A percentile compares a stretch with the other conserved stretches of the same genome.
These are phyloP conservation scores for Lignosus rhinocerotis DNA, from an alignment of 1,284 basidiomycete species.

Conservation along the genomic window DNA sequence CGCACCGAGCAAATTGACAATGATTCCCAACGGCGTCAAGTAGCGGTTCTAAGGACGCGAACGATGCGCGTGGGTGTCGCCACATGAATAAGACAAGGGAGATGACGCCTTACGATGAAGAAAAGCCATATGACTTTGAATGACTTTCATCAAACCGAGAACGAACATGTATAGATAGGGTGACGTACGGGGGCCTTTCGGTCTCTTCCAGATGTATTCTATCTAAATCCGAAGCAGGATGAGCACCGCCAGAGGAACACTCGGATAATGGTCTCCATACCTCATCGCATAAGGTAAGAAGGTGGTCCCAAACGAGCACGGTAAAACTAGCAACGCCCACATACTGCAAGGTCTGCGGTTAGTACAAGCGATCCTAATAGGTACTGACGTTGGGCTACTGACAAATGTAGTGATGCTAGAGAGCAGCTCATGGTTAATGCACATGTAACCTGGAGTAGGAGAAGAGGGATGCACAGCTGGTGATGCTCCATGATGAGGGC, in stretches of 20 bases:
- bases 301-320: constrained; percentile 49
- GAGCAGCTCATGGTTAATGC: no score
- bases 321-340: constrained; percentile 50
- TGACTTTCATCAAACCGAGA: no score
- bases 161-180: neutral
- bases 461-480: no score
- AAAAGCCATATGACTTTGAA: constrained; percentile 47
- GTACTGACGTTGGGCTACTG: neutral
- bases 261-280: constrained; percentile 7
- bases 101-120: constrained; percentile 40
- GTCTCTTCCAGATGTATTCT: constrained; percentile 46
- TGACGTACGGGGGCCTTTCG: constrained; percentile 44
- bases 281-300: constrained; percentile 50
- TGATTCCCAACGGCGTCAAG: constrained; percentile 50
- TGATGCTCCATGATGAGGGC: no score
- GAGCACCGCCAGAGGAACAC: neutral
- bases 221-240: constrained; percentile 15
- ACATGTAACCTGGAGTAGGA: no score
- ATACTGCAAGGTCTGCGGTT: constrained; percentile 34
- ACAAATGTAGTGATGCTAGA: neutral
- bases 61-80: neutral
- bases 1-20: constrained; percentile 48
- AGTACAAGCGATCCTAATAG: neutral
- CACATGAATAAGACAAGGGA: neutral
- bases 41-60: constrained; percentile 44